Percentiles rank a stretch among this genome's conserved stretches.
phyloP scores from a whole-genome alignment of 164 flowering plant species.

The Houttuynia cordata region DNA sequence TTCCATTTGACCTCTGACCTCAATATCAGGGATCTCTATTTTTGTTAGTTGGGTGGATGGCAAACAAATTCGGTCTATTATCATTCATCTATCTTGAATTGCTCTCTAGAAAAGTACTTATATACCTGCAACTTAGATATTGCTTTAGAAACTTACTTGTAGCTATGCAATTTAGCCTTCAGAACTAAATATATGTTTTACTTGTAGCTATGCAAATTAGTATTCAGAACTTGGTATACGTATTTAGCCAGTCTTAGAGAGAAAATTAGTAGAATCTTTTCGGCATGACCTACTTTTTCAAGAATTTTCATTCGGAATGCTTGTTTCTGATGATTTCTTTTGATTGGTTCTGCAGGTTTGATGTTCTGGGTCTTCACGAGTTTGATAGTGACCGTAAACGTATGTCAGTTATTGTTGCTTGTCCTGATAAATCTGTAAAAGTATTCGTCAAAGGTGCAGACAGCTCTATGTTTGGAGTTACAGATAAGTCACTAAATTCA shows the following conservation, averaged over 20 bases:
- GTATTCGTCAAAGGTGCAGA: constrained; percentile 97
- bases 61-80: too few species aligned
- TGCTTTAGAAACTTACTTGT: too few species aligned
- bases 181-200: too few species aligned
- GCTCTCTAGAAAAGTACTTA: too few species aligned
- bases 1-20: background rate
- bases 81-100: too few species aligned
- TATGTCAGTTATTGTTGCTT: constrained; percentile 93
- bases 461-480: constrained; percentile 62
- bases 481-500: constrained; percentile 35
- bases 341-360: constrained; percentile 60
- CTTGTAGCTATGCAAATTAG: too few species aligned
- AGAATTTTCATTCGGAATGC: background rate
- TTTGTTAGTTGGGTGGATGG: too few species aligned
- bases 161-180: too few species aligned
- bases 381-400: constrained; percentile 97
- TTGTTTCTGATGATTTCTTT: constrained; percentile 4
- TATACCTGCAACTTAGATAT: too few species aligned
- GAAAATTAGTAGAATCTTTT: background rate
- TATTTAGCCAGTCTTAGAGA: too few species aligned
- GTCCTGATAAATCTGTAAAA: constrained; percentile 67
- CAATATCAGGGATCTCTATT: background rate
- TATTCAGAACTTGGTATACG: too few species aligned
- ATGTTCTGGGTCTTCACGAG: constrained; percentile 93
- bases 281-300: background rate